Percentiles rank a stretch among this genome's conserved stretches.
Evolutionary conservation across 495 filamentous ascomycete species (phyloP).

Genomic region (Umbilicaria muhlenbergii): DNA sequence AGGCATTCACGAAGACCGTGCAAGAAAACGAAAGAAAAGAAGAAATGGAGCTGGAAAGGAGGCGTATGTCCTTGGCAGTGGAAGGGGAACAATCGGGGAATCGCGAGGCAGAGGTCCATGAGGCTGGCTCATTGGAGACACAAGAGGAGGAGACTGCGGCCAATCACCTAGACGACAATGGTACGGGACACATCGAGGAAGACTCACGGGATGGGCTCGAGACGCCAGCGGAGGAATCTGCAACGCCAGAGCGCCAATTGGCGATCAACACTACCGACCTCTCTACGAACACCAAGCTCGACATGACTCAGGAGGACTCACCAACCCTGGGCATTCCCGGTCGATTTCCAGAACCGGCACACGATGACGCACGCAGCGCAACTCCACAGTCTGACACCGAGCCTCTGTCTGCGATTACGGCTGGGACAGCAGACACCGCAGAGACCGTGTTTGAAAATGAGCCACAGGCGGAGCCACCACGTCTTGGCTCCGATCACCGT

Average conservation of each 20-base stretch:
- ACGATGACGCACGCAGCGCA: constrained; percentile 22
- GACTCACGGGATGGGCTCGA: not conserved
- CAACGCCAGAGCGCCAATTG: constrained; percentile 9
- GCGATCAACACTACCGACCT: constrained; percentile 12
- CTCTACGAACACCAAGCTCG: constrained; percentile 10
- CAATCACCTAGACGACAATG: constrained; percentile 13
- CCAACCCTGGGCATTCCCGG: constrained; percentile 55
- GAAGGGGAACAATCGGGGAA: constrained; percentile 15
- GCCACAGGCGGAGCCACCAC: constrained; percentile 43
- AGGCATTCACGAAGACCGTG: constrained; percentile 64
- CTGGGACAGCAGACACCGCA: constrained; percentile 36
- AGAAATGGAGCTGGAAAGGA: constrained; percentile 26
- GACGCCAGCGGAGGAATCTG: constrained; percentile 5
- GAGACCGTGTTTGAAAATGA: constrained; percentile 58
- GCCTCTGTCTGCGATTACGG: constrained; percentile 24
- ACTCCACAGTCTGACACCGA: constrained; percentile 31
- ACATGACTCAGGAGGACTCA: constrained; percentile 39
- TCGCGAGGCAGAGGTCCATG: constrained; percentile 1
- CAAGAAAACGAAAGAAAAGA: constrained; percentile 50
- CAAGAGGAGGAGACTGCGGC: constrained; percentile 17
- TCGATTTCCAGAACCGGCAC: constrained; percentile 27
- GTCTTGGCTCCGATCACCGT: constrained; percentile 22
- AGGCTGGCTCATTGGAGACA: constrained; percentile 8
- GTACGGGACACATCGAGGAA: constrained; percentile 10
- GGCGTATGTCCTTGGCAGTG: constrained; percentile 23